Evolutionary conservation across 306 rosid genomes (phyloP), one percentile per base, ranked within the genome.

Genomic region (Pueraria montana): DNA sequence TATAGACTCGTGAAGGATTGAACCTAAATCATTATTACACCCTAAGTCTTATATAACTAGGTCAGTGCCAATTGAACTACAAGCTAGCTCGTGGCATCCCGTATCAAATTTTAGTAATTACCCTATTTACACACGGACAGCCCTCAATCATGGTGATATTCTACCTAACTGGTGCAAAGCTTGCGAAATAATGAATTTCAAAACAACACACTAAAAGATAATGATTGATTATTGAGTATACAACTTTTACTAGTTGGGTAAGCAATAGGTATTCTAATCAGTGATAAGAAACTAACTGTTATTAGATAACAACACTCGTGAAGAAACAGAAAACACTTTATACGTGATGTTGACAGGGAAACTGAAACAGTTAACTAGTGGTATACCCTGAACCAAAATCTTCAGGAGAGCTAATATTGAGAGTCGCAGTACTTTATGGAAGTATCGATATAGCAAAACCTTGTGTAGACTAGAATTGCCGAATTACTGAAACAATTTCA

Each of bases 401-500:
- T 13, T 62, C 1, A n/a, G 40, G 45, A 73, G 27, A 79, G 10
- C 21, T 14, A 11, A 1, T 6, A 26, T 45, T 5, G 27, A 20
- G 27, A 63, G 20, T 46, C 58, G 20, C 62, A 49, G 18, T 48
- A 72, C 26, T 20, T 20, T 18, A 72, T 24, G 13, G 1, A 69
- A 7, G 11, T 23, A 45, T 11, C n/a, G 8, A 72, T 18, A 13
- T 40, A 75, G 36, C 27, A 42, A 11, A 74, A 62, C 69, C 76
- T 52, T 16, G 72, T 45, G 9, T 17, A 26, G 70, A 66, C 85
- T 80, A 77, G 77, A 83, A 21, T 71, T 84, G 76, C 45, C 52
- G 74, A 84, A 91, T 75, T 66, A 88, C 92, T n/a, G 88, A 80
- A 81, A 90, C 64, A 43, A 94, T 53, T 83, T 90, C 87, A 12